Conservation (phyloP, 2,329 filamentous ascomycete genomes). For the Nemania serpens region DNA sequence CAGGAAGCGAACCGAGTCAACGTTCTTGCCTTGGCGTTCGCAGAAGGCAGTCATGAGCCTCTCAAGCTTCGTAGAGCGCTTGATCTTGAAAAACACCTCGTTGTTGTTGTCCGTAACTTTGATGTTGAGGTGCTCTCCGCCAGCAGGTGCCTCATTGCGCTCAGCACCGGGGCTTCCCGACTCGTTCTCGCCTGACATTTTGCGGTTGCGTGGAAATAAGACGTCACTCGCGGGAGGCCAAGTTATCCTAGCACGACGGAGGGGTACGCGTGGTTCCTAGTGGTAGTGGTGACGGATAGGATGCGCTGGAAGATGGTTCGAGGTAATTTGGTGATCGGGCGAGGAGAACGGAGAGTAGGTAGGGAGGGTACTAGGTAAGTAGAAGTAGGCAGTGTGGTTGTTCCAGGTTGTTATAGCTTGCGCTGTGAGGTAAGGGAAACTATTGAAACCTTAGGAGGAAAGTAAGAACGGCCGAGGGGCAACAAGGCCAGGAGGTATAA, state of each 20-base stretch:
- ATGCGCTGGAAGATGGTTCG: no score
- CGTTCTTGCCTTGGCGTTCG: conserved; percentile 89
- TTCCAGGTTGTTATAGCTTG: no score
- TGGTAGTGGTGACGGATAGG: no score
- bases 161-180: conserved; percentile 52
- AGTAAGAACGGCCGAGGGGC: no score
- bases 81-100: conserved; percentile 99
- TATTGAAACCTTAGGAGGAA: no score
- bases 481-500: no score
- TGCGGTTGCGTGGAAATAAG: not conserved
- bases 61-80: conserved; percentile 91
- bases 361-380: no score
- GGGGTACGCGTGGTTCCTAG: no score
- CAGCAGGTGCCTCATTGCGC: conserved; percentile 48
- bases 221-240: not conserved
- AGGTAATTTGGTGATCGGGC: no score
- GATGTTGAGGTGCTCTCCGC: conserved; percentile 88
- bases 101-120: conserved; percentile 99
- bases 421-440: no score
- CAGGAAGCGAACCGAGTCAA: conserved; percentile 85
- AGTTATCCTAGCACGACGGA: not conserved
- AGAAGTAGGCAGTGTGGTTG: no score
- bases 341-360: no score
- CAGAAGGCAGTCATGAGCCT: conserved; percentile 99
- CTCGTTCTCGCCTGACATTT: conserved; percentile 59